phyloP scores from a whole-genome alignment of 805 yeast species.

The Ogataea haglerorum region DNA sequence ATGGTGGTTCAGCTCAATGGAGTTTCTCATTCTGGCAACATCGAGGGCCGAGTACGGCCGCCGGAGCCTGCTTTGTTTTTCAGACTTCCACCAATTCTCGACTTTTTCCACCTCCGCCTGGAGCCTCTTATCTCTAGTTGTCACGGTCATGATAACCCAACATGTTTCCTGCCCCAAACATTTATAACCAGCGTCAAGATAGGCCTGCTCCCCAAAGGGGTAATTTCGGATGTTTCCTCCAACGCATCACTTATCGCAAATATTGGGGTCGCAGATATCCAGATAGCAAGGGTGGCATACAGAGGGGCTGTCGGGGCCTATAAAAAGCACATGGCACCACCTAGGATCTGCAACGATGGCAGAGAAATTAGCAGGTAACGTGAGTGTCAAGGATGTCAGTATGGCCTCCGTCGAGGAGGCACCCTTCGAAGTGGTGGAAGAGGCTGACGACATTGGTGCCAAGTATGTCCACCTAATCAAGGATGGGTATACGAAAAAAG shows the following conservation, averaged over 20 bases:
- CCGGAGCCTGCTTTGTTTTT: conserved; percentile 43
- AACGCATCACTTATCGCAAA: background rate
- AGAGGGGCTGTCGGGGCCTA: background rate
- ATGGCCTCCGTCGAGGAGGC: conserved; percentile 1
- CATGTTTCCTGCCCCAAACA: background rate
- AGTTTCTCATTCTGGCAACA: conserved; percentile 53
- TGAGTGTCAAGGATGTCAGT: conserved; percentile 3
- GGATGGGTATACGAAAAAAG: conserved; percentile 22
- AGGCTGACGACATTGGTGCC: conserved; percentile 21
- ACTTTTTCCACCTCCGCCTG: conserved; percentile 28
- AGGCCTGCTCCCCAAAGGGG: conserved; percentile 1
- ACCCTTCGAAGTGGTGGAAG: background rate
- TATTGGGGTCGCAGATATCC: background rate
- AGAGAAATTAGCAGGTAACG: conserved; percentile 4
- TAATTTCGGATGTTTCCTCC: conserved; percentile 3
- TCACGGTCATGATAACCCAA: background rate
- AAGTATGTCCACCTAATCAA: conserved; percentile 15
- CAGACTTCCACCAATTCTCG: conserved; percentile 48
- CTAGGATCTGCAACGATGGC: conserved; percentile 1
- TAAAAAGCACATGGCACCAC: background rate
- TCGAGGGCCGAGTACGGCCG: conserved; percentile 52
- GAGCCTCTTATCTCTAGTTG: conserved; percentile 9
- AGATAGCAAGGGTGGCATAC: background rate
- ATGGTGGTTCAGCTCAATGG: conserved; percentile 39
- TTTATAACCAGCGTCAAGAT: background rate